phyloP scores from a whole-genome alignment of 805 yeast genomes.

The Starmera quercuum region DNA sequence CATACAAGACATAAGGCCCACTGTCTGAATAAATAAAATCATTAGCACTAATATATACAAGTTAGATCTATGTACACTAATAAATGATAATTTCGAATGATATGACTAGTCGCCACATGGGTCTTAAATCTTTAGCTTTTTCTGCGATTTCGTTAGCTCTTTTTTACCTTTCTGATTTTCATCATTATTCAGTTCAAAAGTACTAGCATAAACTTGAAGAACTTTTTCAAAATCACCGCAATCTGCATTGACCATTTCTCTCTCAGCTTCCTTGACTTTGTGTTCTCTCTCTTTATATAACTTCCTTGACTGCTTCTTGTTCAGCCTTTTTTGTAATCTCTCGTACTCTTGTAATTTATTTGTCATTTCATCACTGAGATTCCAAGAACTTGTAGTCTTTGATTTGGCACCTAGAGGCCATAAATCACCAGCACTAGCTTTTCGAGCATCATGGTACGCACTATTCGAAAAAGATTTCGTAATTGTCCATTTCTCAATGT shows the following conservation, averaged over 20 bases:
- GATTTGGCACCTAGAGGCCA: constrained; percentile 75
- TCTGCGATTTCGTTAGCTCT: too few relatives aligned
- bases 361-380: constrained; percentile 20
- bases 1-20: too few relatives aligned
- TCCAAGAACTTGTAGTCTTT: constrained; percentile 28
- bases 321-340: constrained; percentile 13
- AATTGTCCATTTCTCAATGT: constrained; percentile 79
- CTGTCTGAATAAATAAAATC: too few relatives aligned
- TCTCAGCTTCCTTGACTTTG: constrained; percentile 7
- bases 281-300: constrained; percentile 9
- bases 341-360: constrained; percentile 28
- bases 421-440: constrained; percentile 73
- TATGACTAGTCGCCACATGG: too few relatives aligned
- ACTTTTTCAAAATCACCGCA: constrained; percentile 13
- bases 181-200: constrained; percentile 17
- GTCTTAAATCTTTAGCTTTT: too few relatives aligned
- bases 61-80: too few relatives aligned
- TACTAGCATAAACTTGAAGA: constrained; percentile 16
- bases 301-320: constrained; percentile 4
- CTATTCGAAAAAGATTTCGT: constrained; percentile 71
- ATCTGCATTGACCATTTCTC: constrained; percentile 8
- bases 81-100: too few relatives aligned
- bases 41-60: too few relatives aligned
- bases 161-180: constrained; percentile 20
- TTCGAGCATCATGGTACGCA: constrained; percentile 85